Percentiles rank a stretch among this genome's conserved stretches.
phyloP scores from a whole-genome alignment of 345 rosid genomes.

The Pseudoturritis turrita region DNA sequence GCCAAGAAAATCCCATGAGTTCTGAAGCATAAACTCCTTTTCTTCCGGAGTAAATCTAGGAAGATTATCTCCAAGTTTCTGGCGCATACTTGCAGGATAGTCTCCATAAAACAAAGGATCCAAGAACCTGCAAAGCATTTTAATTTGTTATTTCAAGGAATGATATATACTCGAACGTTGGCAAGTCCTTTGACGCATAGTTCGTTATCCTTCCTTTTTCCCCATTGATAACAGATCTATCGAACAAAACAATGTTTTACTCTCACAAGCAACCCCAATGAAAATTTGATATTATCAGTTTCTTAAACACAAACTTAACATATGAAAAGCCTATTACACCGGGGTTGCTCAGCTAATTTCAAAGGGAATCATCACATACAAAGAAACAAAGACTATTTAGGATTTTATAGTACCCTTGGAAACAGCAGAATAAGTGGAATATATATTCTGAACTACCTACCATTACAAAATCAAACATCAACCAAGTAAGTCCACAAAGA shows the following conservation, averaged over 20 bases:
- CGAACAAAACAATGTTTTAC: background rate
- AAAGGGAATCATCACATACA: background rate
- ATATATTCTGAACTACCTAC: background rate
- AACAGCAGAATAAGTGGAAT: too few relatives aligned
- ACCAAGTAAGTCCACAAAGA: background rate
- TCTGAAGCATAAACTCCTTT: conserved; percentile 43
- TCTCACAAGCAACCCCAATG: background rate
- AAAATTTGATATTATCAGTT: background rate
- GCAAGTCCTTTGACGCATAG: background rate
- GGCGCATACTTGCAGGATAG: conserved; percentile 73
- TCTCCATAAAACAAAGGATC: conserved; percentile 78
- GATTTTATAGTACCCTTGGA: background rate
- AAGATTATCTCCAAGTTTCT: conserved; percentile 56
- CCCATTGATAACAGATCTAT: background rate
- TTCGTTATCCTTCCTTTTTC: background rate
- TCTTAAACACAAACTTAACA: background rate
- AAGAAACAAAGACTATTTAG: background rate
- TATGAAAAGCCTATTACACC: background rate
- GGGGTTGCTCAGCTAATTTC: background rate
- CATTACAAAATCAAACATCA: background rate
- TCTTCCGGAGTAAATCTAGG: conserved; percentile 76
- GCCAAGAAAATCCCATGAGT: conserved; percentile 75
- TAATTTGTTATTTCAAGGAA: conserved; percentile 2
- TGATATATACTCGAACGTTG: background rate
- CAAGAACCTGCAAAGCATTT: conserved; percentile 52